Base-by-base conservation (phyloP, 768 basidiomycete species). In the Podaxis rugospora region DNA sequence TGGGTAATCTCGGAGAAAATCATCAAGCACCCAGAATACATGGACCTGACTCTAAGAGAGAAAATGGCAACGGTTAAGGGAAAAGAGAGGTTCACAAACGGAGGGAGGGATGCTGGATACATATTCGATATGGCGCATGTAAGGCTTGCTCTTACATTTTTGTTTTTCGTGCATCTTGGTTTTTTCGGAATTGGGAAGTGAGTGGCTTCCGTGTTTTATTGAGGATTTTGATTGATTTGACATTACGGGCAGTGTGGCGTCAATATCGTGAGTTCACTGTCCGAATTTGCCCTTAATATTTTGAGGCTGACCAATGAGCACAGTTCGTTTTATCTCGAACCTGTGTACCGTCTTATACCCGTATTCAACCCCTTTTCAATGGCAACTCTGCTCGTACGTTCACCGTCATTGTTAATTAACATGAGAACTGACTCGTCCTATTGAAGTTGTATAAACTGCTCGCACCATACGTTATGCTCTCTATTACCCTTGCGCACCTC, bases 101-200 rank as follows among this genome's bases (percentile, higher is more conserved):
- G 37, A n/a, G 25, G 40, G 4, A 46, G 7, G 7, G 18, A 5
- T 44, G 51, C 39, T 13, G 64, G 65, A 21, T 82, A 83, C 66
- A 66, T 69, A n/a, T 83, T 86, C 68, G 77, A 74, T 63, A 70
- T 72, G 39, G 87, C 88, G 40, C 88, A 92, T 61, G 70, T 92
- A 11, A 75, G 92, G 51, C 85, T 90, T 56, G 90, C 88, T 0
- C 64, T 93, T 21, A 90, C 92, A 70, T 93, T 93, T 73, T 72
- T 95, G 62, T 91, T 91, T 71, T 92, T 94, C 65, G 87, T 93
- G 5, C 92, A 95, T 66, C 83, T 92, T 44, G 92, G 86, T 1
- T 93, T 93, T 72, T 93, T 92, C 68, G 92, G 92, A 6, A 90
- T 84, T 39, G 90, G 90, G 76, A 92, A 90, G 88, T 89, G 73